Evolutionary conservation across 352 stramenopile genomes (phyloP), one percentile per base, ranked within the genome.

Genomic region (Pythium brachiatum): DNA sequence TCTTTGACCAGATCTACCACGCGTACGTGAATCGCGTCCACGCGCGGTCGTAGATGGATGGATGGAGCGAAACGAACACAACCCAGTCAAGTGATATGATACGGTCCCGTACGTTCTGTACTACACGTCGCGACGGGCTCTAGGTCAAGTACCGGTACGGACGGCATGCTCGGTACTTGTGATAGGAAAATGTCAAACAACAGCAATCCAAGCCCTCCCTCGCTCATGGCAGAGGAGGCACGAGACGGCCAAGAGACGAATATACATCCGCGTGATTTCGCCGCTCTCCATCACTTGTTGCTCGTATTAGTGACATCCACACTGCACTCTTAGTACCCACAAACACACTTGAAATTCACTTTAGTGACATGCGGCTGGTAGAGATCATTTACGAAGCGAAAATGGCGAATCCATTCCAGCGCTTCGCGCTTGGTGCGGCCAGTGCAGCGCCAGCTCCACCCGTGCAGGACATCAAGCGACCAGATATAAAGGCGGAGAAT

Each of bases 1-100:
- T 95, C 73, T 90, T 95, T 60, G 82, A 95, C 62, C 83, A 93
- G 75, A 90, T 95, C 62, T 93, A 95, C 73, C 81, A 91, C 66
- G 83, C 83, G 60, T 95, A 92, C 68, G 76, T 90, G 55, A 74
- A 74, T 59, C 83, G 85, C 60, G 72, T 89, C 57, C 82, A 73
- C 57, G 23, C 54, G 55, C 59, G 57, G 20, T 57, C 65, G 57
- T 71, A 70, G 51, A 48, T 57, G 41, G n/a, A 48, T 48, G 41
- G 41, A 44, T 44, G 36, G 36, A 44, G n/a, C 15, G 36, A 44
- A 26, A 13, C 2, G 7, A 7, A 4, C 41, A 13, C 6, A n/a
- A 7, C 7, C 41, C 38, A 46, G 41, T 48, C n/a, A 48, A 48
- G 18, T n/a, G n/a, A n/a, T n/a, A n/a, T 44, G 4, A 13, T 44